phyloP scores from a whole-genome alignment of 345 rosid species.

The Lagerstroemia speciosa region DNA sequence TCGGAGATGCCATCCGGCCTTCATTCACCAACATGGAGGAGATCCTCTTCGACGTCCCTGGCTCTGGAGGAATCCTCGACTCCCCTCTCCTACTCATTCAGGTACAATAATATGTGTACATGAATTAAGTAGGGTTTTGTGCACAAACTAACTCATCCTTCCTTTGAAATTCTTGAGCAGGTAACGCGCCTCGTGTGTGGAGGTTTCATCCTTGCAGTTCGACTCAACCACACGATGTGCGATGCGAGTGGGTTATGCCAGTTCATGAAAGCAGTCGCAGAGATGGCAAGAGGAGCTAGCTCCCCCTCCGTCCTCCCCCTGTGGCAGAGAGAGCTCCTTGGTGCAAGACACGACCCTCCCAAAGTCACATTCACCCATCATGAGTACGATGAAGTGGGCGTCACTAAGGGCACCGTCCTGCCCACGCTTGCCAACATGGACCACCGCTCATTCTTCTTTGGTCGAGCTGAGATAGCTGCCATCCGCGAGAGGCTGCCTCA shows the following conservation, averaged over 20 bases:
- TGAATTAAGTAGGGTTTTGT: no score
- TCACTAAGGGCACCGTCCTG: slow-evolving; percentile 15
- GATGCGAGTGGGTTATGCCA: slow-evolving; percentile 37
- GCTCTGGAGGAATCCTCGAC: slow-evolving; percentile 26
- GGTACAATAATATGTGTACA: slow-evolving; percentile 22
- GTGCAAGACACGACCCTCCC: slow-evolving; percentile 22
- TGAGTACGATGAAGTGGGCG: slow-evolving; percentile 31
- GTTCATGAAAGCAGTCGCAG: slow-evolving; percentile 32
- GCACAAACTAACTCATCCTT: no score
- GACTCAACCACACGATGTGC: slow-evolving; percentile 32
- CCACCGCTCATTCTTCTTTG: slow-evolving; percentile 45
- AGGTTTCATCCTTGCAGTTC: slow-evolving; percentile 9
- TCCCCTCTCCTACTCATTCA: slow-evolving; percentile 42
- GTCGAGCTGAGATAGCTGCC: slow-evolving; percentile 24
- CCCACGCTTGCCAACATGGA: slow-evolving; percentile 14
- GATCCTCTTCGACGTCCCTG: slow-evolving; percentile 43
- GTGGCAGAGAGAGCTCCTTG: slow-evolving; percentile 38
- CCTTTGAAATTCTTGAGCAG: not conserved
- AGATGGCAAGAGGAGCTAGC: slow-evolving; percentile 27
- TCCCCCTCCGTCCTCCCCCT: slow-evolving; percentile 29
- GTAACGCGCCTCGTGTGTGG: slow-evolving; percentile 12
- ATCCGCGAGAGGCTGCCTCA: slow-evolving; percentile 26
- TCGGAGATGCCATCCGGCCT: slow-evolving; percentile 39
- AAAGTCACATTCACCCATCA: slow-evolving; percentile 31
- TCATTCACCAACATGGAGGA: slow-evolving; percentile 42